Base-by-base conservation (phyloP, 371 early-diverging fungal species). In the Blakeslea trispora region DNA sequence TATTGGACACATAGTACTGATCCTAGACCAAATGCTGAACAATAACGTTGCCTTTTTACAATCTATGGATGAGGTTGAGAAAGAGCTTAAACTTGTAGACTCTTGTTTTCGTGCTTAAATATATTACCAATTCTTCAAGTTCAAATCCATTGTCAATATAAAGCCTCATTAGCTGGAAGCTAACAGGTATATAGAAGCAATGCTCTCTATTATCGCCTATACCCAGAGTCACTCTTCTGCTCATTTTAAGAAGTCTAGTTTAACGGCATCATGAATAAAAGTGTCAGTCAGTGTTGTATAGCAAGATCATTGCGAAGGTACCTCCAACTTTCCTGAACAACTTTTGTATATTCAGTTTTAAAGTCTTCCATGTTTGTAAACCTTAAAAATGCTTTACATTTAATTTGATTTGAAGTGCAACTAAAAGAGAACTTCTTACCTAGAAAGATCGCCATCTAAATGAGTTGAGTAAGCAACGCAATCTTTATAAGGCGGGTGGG, bases 401-500 rank as follows among this genome's bases (percentile, higher is more conserved):
- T 24, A 11, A 18, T 24, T 34, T 24, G 1, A 5, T 10, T 19
- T 13, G 15, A 5, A 18, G 1, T 41, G 14, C 19, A 21, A 17
- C 23, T 28, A 15, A 1, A n/a, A 14, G 21, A 13, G 18, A 6
- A 9, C 3, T 41, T 24, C 3, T 54, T 64, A 75, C 78, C 85
- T 75, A 0, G 88, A 88, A 41, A 95, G 74, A 52, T 95, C 96
- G 10, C 94, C 94, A 18, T 86, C 88, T 19, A 92, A 79, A 65
- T 88, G 82, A 2, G 81, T 79, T 4, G 84, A 84, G 55, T 91
- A 91, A 1, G 86, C 81, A 0, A 92, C 91, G 57, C 95, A 95
- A 65, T 95, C 94, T 68, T 95, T 95, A 75, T 95, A 95, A 0
- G 96, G 96, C 17, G 96, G 96, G 63, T 95, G 96, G 0, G 93